phyloP scores from a whole-genome alignment of 345 rosid species.

The Kernera saxatilis region DNA sequence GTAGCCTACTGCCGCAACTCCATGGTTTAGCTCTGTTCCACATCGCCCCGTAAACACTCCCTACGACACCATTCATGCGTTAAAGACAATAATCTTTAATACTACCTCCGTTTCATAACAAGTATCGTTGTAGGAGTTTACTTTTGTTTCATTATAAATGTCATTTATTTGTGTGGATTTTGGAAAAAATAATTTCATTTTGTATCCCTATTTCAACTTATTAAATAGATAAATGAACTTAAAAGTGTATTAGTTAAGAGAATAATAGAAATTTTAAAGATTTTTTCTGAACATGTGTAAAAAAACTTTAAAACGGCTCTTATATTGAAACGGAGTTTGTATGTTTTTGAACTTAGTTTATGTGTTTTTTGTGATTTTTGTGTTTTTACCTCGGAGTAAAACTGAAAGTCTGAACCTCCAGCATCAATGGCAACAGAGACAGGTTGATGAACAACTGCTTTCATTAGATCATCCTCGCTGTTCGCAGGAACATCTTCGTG shows the following conservation, averaged over 20 bases:
- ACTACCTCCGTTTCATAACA: background rate
- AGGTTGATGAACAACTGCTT: constrained; percentile 75
- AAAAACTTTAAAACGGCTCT: background rate
- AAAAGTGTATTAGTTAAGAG: background rate
- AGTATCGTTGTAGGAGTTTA: background rate
- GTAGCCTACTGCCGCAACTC: constrained; percentile 64
- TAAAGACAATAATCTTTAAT: background rate
- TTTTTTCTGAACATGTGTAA: background rate
- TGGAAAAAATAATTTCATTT: background rate
- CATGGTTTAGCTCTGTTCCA: constrained; percentile 62
- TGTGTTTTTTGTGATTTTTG: background rate
- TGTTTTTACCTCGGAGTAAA: constrained; percentile 49
- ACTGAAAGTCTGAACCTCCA: constrained; percentile 63
- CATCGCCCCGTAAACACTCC: constrained; percentile 63
- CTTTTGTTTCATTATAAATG: background rate
- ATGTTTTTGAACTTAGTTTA: background rate
- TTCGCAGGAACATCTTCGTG: constrained; percentile 70
- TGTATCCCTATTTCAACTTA: background rate
- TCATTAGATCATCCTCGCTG: constrained; percentile 52
- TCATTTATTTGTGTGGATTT: background rate
- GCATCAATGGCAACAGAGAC: constrained; percentile 78
- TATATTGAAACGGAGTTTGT: background rate
- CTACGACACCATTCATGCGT: constrained; percentile 22
- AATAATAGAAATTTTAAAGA: background rate
- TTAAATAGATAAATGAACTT: background rate